Evolutionary conservation across 2,329 filamentous ascomycete genomes (phyloP).

Genomic region (Colletotrichum salicis): DNA sequence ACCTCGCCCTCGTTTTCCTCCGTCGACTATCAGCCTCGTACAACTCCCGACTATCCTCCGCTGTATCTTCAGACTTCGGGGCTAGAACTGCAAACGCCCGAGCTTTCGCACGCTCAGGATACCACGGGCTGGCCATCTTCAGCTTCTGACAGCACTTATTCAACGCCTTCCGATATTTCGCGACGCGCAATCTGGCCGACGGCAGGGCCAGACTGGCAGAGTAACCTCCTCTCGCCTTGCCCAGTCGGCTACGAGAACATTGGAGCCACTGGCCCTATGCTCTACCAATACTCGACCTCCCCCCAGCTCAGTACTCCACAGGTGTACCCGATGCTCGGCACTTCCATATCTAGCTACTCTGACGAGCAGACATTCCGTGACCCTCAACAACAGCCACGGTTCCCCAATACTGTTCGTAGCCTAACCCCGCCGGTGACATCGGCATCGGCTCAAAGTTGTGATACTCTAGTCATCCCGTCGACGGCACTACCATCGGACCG

Average conservation of each 20-base stretch:
- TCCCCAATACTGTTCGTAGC: conserved; percentile 59
- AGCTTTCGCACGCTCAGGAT: conserved; percentile 44
- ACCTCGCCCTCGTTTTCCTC: conserved; percentile 22
- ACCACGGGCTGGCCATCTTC: conserved; percentile 56
- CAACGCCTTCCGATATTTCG: conserved; percentile 55
- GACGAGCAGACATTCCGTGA: conserved; percentile 49
- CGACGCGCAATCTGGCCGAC: conserved; percentile 38
- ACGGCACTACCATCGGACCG: conserved; percentile 50
- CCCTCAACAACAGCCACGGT: conserved; percentile 48
- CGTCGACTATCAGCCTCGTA: conserved; percentile 35
- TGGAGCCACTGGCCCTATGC: conserved; percentile 39
- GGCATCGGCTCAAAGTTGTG: conserved; percentile 58
- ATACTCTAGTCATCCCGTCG: conserved; percentile 60
- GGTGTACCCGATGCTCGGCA: conserved; percentile 48
- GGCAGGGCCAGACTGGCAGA: conserved; percentile 47
- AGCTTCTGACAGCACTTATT: conserved; percentile 59
- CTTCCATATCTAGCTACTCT: conserved; percentile 49
- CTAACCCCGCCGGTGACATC: conserved; percentile 57
- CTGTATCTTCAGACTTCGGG: conserved; percentile 33
- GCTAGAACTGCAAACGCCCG: conserved; percentile 32
- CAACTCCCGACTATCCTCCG: conserved; percentile 29
- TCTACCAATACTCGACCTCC: conserved; percentile 44
- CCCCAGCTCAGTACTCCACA: conserved; percentile 41
- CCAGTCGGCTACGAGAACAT: conserved; percentile 42
- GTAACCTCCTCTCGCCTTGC: conserved; percentile 43